phyloP scores from a whole-genome alignment of 2,329 filamentous ascomycete species.

The Aspergillus floridensis region DNA sequence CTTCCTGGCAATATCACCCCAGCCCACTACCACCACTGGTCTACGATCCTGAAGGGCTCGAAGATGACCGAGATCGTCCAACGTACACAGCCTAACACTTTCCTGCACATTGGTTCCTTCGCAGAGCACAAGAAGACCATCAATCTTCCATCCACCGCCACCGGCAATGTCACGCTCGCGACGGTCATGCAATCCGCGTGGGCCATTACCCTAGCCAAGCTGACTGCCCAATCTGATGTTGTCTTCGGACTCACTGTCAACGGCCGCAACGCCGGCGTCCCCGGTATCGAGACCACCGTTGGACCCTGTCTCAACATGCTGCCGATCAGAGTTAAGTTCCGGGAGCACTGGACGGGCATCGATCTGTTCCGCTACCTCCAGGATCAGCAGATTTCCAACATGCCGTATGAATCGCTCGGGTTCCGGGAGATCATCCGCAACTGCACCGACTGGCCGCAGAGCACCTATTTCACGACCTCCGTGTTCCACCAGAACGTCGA shows the following conservation, averaged over 20 bases:
- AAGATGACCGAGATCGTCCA: constrained; percentile 46
- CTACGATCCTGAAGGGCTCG: constrained; percentile 56
- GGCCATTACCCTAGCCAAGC: constrained; percentile 60
- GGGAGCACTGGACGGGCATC: constrained; percentile 49
- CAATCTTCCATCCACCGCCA: constrained; percentile 46
- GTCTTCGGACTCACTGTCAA: constrained; percentile 66
- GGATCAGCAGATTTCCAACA: constrained; percentile 57
- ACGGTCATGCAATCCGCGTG: constrained; percentile 67
- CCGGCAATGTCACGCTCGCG: constrained; percentile 58
- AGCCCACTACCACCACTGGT: constrained; percentile 60
- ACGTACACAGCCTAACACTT: constrained; percentile 33
- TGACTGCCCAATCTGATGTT: constrained; percentile 54
- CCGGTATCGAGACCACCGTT: constrained; percentile 56
- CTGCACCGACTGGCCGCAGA: constrained; percentile 43
- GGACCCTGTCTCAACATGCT: constrained; percentile 68
- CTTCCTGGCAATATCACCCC: constrained; percentile 41
- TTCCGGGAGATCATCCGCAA: constrained; percentile 53
- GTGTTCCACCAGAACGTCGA: constrained; percentile 42
- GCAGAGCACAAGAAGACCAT: constrained; percentile 37
- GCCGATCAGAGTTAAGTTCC: constrained; percentile 60
- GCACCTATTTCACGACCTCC: constrained; percentile 41
- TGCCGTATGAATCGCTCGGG: constrained; percentile 55
- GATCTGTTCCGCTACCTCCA: constrained; percentile 56
- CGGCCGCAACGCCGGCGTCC: constrained; percentile 60
- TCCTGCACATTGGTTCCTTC: constrained; percentile 36